A percentile compares a stretch with the other conserved stretches of the same genome.
These are phyloP conservation scores for Discostella stelligeroides DNA, from an alignment of 108 stramenopile genomes.

Conservation along the genomic window DNA sequence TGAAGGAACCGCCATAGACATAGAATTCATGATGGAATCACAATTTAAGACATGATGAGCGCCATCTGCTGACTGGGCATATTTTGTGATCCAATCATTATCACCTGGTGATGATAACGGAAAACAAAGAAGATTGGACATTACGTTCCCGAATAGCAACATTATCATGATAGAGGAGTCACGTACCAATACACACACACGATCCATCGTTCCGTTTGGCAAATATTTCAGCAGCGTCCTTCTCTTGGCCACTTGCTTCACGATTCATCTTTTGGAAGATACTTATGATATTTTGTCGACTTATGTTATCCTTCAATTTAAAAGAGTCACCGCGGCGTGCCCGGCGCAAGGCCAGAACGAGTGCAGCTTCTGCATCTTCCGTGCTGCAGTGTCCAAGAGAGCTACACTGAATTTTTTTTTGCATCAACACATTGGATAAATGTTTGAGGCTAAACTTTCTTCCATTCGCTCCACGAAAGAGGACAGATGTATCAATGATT, in stretches of 20 bases:
- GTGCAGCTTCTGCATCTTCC: constrained; percentile 75
- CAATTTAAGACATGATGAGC: constrained; percentile 65
- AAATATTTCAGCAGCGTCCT: constrained; percentile 16
- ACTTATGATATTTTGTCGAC: constrained; percentile 29
- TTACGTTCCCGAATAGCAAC: no score
- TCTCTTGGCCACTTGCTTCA: constrained; percentile 5
- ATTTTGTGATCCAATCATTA: constrained; percentile 62
- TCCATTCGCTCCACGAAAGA: constrained; percentile 68
- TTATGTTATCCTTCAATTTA: constrained; percentile 46
- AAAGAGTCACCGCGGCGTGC: constrained; percentile 64
- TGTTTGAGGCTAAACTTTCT: constrained; percentile 75
- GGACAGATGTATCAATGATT: constrained; percentile 83
- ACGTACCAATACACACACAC: constrained; percentile 54
- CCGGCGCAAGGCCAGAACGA: constrained; percentile 72
- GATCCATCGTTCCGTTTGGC: constrained; percentile 34
- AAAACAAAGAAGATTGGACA: no score
- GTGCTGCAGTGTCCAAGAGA: constrained; percentile 72
- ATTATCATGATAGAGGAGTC: no score
- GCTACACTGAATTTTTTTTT: constrained; percentile 62
- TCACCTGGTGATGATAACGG: constrained; percentile 34
- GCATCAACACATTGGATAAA: constrained; percentile 55
- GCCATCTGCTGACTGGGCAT: constrained; percentile 55
- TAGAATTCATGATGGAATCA: constrained; percentile 53
- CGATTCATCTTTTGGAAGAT: constrained; percentile 35
- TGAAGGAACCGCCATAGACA: constrained; percentile 68